phyloP scores from a whole-genome alignment of 192 early-diverging fungal genomes.

The Gamsiella multidivaricata region DNA sequence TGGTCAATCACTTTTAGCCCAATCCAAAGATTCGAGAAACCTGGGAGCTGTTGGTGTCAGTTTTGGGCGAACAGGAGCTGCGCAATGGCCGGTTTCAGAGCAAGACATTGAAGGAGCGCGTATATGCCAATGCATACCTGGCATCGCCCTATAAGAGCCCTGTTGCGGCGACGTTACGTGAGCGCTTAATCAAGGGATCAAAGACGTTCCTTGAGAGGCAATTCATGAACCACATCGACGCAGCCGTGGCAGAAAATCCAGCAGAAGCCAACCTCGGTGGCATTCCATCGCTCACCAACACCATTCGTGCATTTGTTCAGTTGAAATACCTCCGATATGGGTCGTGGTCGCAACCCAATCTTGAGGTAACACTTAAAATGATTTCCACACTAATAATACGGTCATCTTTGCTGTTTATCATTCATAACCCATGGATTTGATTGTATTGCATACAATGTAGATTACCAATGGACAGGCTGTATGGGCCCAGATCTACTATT shows the following conservation, averaged over 20 bases:
- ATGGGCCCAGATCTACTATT: conserved; percentile 89
- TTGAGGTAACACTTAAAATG: conserved; percentile 56
- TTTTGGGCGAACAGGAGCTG: conserved; percentile 55
- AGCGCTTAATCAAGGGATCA: conserved; percentile 54
- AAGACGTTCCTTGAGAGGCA: conserved; percentile 66
- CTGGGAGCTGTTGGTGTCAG: conserved; percentile 56
- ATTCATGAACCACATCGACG: conserved; percentile 57
- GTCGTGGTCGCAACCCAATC: conserved; percentile 48
- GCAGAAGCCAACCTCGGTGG: conserved; percentile 82
- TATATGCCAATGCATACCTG: conserved; percentile 54
- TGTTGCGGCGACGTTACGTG: conserved; percentile 36
- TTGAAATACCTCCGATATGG: conserved; percentile 73
- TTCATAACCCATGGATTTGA: background rate
- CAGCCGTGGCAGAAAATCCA: conserved; percentile 67
- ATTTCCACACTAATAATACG: background rate
- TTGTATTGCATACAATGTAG: conserved; percentile 21
- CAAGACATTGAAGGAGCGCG: conserved; percentile 55
- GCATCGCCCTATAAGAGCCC: conserved; percentile 32
- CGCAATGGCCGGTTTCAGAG: conserved; percentile 47
- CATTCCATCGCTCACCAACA: conserved; percentile 76
- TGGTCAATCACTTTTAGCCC: conserved; percentile 14
- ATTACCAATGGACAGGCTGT: conserved; percentile 69
- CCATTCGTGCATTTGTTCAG: conserved; percentile 77
- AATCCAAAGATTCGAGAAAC: conserved; percentile 49
- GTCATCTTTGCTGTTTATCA: background rate